Base-by-base conservation (phyloP, 306 rosid species). In the Astragalus membranaceus region DNA sequence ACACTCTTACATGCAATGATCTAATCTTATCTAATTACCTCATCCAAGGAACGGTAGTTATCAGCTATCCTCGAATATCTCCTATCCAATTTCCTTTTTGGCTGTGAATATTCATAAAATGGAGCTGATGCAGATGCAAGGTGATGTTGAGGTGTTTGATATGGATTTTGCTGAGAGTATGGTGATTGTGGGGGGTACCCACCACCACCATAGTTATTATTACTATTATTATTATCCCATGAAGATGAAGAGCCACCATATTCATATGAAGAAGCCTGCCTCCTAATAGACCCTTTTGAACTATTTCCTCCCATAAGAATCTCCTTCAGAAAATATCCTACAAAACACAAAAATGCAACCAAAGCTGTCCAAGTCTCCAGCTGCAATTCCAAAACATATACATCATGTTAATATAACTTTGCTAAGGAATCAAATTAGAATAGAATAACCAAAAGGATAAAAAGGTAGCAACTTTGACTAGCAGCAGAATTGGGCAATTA, bases 61-160 rank as follows among this genome's bases (percentile, higher is more conserved):
- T 90, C 98, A 58, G 90, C 84, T 10, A 94, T 94, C 71, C 84
- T 85, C 0, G 96, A 88, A 79, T 81, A 90, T 75, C 42, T 88
- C 66, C 81, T 84, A 67, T 89, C 85, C 70, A 83, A 44, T 47
- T 60, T 88, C 73, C 86, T 85, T 47, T 32, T 79, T 4, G 81
- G 83, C 43, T 39, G 85, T 23, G 80, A 73, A 43, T 75, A 49
- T 16, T 66, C 84, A 68, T 63, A 73, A 67, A 83, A 78, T 29
- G 91, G 62, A 52, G 86, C 72, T 15, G 89, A 57, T 26, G 80
- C 77, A 8, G 87, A 47, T 41, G 79, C 69, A 47, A 63, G 63
- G 1, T 48, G 81, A 53, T 73, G 87, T 5, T 64, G 85, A 70
- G 92, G 88, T 1, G 86, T 78, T 41, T 54, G 39, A 72, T 73